Conservation (phyloP, 345 rosid genomes). For the Aegle marmelos region DNA sequence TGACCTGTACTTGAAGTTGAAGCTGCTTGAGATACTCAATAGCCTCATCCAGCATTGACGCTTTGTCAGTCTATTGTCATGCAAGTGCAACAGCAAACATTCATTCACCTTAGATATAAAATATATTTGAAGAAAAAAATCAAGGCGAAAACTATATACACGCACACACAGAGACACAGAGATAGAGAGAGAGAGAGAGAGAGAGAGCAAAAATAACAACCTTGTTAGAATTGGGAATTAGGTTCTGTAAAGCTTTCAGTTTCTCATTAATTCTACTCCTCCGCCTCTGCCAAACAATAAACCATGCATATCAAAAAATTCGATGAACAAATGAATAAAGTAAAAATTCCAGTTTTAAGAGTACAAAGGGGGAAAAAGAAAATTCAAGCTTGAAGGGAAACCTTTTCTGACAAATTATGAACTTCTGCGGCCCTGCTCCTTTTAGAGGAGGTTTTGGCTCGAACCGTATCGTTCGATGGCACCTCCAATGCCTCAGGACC, state of each 20-base stretch:
- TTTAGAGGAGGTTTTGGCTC: conserved; percentile 49
- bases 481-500: conserved; percentile 33
- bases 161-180: no score
- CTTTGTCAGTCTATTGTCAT: conserved; percentile 63
- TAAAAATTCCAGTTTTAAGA: no score
- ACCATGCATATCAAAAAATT: conserved; percentile 1
- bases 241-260: conserved; percentile 77
- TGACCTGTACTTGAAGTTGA: conserved; percentile 81
- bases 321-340: not conserved
- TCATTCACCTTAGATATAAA: not conserved
- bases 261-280: conserved; percentile 80
- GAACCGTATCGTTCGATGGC: conserved; percentile 27
- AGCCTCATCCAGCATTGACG: conserved; percentile 86
- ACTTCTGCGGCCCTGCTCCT: conserved; percentile 70
- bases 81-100: not conserved
- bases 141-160: not conserved
- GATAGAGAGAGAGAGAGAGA: no score
- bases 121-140: not conserved
- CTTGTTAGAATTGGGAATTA: conserved; percentile 80
- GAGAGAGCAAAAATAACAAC: conserved; percentile 13
- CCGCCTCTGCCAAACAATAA: conserved; percentile 48
- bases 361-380: not conserved
- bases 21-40: conserved; percentile 83
- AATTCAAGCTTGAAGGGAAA: conserved; percentile 12
- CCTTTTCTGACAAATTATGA: conserved; percentile 83